Conservation (phyloP, 306 rosid genomes). For the Medicago truncatula region DNA sequence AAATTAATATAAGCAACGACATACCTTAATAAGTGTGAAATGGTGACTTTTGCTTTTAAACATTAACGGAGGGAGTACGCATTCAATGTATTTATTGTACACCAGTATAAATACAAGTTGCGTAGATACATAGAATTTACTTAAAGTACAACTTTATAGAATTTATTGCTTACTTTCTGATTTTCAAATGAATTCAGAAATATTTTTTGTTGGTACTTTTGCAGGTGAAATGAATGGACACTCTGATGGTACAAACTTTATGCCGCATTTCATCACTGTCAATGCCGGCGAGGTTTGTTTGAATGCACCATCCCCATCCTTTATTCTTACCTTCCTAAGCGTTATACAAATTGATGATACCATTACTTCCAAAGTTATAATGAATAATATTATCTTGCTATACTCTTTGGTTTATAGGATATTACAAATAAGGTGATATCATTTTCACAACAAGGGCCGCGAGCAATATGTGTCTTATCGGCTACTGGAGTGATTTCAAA, state of each 20-base stretch:
- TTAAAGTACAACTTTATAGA: not conserved
- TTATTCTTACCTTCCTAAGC: not conserved
- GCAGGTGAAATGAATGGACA: slow-evolving; percentile 65
- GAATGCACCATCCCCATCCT: not conserved
- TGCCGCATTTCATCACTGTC: slow-evolving; percentile 82
- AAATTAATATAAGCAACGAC: too few species aligned
- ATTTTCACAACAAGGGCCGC: slow-evolving; percentile 82
- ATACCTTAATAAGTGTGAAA: too few species aligned
- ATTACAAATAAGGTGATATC: slow-evolving; percentile 74
- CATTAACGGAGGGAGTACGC: too few species aligned
- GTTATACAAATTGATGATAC: not conserved
- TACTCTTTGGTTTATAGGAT: slow-evolving; percentile 59
- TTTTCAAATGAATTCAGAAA: slow-evolving; percentile 27
- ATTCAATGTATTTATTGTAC: too few species aligned
- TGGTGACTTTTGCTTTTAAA: too few species aligned
- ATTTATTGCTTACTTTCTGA: not conserved
- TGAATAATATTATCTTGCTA: slow-evolving; percentile 38
- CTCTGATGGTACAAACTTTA: slow-evolving; percentile 66
- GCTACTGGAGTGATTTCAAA: slow-evolving; percentile 77
- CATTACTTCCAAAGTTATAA: not conserved
- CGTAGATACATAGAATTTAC: too few species aligned
- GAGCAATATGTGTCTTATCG: slow-evolving; percentile 80
- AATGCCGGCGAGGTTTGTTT: slow-evolving; percentile 85
- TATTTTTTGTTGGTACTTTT: slow-evolving; percentile 33
- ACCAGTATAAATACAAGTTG: too few species aligned